Evolutionary conservation across 2,329 filamentous ascomycete species (phyloP).

Genomic region (Cucurbitaria berberidis): DNA sequence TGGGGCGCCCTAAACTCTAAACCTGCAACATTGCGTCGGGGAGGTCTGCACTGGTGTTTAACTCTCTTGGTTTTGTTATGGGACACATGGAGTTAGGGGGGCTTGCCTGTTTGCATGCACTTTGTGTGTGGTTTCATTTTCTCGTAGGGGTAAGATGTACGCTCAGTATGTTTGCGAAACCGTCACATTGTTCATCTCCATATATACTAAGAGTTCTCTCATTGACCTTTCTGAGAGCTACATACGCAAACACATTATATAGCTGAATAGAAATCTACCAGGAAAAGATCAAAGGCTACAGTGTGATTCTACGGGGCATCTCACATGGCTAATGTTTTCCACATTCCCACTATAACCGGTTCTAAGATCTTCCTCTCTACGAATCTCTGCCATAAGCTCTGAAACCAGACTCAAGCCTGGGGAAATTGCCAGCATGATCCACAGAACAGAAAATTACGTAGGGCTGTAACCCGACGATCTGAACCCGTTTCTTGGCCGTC

Average conservation of each 20-base stretch:
- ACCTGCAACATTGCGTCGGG: background rate
- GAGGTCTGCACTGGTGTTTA: background rate
- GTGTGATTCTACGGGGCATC: background rate
- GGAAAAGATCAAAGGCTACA: background rate
- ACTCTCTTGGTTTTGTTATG: background rate
- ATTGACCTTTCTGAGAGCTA: background rate
- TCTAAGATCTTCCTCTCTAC: background rate
- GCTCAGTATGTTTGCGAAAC: background rate
- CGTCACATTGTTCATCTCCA: background rate
- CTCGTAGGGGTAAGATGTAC: background rate
- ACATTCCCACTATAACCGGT: background rate
- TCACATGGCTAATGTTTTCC: no score
- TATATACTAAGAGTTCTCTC: background rate
- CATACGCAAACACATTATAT: background rate
- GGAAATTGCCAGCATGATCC: background rate
- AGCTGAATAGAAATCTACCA: background rate
- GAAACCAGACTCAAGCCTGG: background rate
- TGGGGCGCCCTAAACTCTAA: background rate
- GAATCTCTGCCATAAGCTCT: no score
- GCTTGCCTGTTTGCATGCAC: conserved; percentile 8
- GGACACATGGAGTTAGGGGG: conserved; percentile 9
- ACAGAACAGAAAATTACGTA: background rate
- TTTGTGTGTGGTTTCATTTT: background rate
- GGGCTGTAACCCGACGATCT: background rate
- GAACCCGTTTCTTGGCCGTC: background rate